Conservation (phyloP, 2,329 filamentous ascomycete genomes). For the Pseudogymnoascus sp. region DNA sequence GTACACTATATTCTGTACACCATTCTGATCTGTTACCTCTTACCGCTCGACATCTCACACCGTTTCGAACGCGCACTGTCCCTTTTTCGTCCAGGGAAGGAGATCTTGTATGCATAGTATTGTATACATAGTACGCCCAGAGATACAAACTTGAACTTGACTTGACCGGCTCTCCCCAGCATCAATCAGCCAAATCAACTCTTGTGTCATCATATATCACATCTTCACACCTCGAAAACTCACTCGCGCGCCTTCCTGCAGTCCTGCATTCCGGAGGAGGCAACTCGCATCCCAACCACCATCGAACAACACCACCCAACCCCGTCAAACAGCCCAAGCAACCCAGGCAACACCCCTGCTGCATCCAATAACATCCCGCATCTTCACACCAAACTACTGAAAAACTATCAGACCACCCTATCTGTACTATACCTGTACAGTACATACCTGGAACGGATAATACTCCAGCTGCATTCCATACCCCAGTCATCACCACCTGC, state of each 20-base stretch:
- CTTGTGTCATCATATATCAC: not conserved
- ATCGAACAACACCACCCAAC: not conserved
- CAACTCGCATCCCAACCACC: conserved; percentile 4
- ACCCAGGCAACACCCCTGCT: not conserved
- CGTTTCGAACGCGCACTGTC: conserved; percentile 1
- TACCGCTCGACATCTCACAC: not conserved
- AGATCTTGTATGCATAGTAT: conserved; percentile 1
- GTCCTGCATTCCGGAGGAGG: not conserved
- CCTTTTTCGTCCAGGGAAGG: conserved; percentile 4
- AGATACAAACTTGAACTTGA: not conserved
- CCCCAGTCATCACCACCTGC: not conserved
- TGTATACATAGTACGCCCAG: conserved; percentile 2
- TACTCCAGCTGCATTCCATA: not conserved
- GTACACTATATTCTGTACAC: not conserved
- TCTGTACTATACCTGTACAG: conserved; percentile 3
- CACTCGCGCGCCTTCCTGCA: not conserved
- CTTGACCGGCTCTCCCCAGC: not conserved
- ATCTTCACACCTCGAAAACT: not conserved
- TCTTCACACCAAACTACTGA: not conserved
- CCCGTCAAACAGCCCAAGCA: not conserved
- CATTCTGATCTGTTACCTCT: not conserved
- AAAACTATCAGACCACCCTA: not conserved
- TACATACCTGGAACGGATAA: not conserved
- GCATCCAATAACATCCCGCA: conserved; percentile 4
- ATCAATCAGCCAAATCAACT: not conserved